These are phyloP conservation scores for Colletotrichum sp. DNA, from an alignment of 2,329 filamentous ascomycete species.

Conservation along the genomic window DNA sequence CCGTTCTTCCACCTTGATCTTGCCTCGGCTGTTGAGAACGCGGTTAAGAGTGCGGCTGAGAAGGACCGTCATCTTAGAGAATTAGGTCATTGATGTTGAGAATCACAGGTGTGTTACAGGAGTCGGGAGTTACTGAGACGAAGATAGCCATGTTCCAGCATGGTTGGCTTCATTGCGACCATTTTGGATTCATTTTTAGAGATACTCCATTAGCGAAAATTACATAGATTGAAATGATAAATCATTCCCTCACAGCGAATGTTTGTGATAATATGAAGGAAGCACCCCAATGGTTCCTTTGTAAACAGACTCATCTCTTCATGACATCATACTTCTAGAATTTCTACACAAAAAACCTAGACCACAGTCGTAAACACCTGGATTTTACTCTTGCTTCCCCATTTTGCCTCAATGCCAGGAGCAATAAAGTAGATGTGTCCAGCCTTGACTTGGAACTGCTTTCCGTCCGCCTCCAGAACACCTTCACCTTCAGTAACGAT, in stretches of 20 bases:
- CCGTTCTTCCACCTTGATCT: slow-evolving; percentile 55
- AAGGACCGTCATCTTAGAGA: not conserved
- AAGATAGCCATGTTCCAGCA: accelerated
- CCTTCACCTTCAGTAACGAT: slow-evolving; percentile 67
- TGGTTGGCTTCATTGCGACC: accelerated
- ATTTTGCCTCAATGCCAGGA: slow-evolving; percentile 46
- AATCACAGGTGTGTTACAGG: too few relatives aligned
- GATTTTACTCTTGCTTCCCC: slow-evolving; percentile 34
- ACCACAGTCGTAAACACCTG: slow-evolving; percentile 42
- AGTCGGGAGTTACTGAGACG: not conserved
- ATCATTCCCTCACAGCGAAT: not conserved
- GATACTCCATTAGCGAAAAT: not conserved
- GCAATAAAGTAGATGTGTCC: slow-evolving; percentile 73
- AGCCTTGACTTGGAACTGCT: slow-evolving; percentile 59
- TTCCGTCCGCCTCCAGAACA: slow-evolving; percentile 57
- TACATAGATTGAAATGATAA: not conserved
- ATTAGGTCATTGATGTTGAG: not conserved
- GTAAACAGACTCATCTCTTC: not conserved
- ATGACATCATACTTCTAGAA: not conserved
- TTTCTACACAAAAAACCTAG: not conserved
- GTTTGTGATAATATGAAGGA: not conserved
- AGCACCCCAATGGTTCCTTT: not conserved
- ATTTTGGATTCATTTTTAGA: not conserved
- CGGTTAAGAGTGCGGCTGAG: slow-evolving; percentile 22
- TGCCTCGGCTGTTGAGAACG: slow-evolving; percentile 43